Conservation (phyloP, 176 grass and related monocot species). For the Areca catechu region DNA sequence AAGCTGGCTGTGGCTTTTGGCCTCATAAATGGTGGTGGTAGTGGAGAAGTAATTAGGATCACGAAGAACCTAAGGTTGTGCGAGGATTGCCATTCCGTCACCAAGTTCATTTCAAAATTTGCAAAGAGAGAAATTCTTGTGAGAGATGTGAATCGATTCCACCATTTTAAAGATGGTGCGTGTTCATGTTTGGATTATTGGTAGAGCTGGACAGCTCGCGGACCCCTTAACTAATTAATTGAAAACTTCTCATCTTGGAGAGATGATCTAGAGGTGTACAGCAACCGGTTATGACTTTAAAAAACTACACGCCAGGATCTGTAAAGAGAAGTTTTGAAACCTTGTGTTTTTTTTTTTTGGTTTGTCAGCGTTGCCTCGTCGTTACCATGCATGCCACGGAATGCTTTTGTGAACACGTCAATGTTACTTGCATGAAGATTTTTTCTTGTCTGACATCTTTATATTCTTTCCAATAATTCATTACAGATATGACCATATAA, state of each 20-base stretch:
- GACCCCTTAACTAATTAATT: no score
- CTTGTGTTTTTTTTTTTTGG: no score
- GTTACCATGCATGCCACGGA: no score
- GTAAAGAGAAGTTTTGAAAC: neutral
- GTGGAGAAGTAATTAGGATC: slow-evolving; percentile 67
- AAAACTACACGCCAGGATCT: neutral
- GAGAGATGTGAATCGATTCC: slow-evolving; percentile 79
- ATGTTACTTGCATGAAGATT: no score
- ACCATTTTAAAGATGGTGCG: slow-evolving; percentile 63
- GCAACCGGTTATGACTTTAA: no score
- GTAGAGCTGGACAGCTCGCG: slow-evolving; percentile 11
- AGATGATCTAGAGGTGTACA: no score
- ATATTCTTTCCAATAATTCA: neutral
- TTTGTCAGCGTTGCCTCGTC: no score
- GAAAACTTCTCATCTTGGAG: no score
- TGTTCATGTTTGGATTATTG: slow-evolving; percentile 85
- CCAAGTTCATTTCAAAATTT: slow-evolving; percentile 86
- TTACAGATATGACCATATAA: neutral
- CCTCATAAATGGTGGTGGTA: slow-evolving; percentile 48
- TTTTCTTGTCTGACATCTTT: no score
- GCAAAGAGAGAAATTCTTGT: slow-evolving; percentile 61
- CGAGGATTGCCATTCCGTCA: slow-evolving; percentile 76
- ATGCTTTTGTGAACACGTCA: no score
- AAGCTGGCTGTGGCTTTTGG: slow-evolving; percentile 86
- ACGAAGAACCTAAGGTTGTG: slow-evolving; percentile 85